A percentile compares a stretch with the other conserved stretches of the same genome.
Conservation (phyloP, 371 early-diverging fungal species). For the Apophysomyces variabilis region DNA sequence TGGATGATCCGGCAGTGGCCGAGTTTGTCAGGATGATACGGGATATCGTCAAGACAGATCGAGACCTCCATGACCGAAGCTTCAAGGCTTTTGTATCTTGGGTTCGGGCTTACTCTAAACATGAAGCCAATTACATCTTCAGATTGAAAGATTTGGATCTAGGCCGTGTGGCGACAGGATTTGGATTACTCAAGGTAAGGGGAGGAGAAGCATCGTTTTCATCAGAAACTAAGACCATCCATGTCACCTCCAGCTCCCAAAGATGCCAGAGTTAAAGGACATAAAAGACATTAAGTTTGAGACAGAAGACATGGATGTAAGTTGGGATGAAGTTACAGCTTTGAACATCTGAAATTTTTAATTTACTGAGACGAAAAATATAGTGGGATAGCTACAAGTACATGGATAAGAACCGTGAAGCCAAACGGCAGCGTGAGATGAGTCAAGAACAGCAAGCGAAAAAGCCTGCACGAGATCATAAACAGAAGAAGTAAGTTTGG, state of each 20-base stretch:
- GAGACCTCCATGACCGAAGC: slow-evolving; percentile 76
- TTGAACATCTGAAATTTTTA: neutral
- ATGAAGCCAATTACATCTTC: slow-evolving; percentile 93
- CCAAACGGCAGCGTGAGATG: slow-evolving; percentile 67
- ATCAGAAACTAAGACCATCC: neutral
- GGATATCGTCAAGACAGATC: slow-evolving; percentile 64
- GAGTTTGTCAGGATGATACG: slow-evolving; percentile 56
- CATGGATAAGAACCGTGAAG: slow-evolving; percentile 77
- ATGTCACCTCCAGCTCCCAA: slow-evolving; percentile 64
- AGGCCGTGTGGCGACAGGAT: slow-evolving; percentile 72
- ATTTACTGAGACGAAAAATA: slow-evolving; percentile 12
- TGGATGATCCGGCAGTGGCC: slow-evolving; percentile 51
- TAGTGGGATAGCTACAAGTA: slow-evolving; percentile 66
- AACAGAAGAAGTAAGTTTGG: slow-evolving; percentile 29
- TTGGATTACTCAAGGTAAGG: slow-evolving; percentile 69
- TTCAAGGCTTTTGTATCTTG: slow-evolving; percentile 91
- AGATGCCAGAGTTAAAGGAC: slow-evolving; percentile 90
- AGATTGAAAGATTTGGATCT: slow-evolving; percentile 84
- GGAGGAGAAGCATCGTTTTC: neutral
- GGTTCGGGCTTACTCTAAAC: slow-evolving; percentile 88
- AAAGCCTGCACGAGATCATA: slow-evolving; percentile 25
- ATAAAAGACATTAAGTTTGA: slow-evolving; percentile 53
- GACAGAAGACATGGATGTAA: slow-evolving; percentile 55
- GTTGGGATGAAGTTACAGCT: slow-evolving; percentile 17
- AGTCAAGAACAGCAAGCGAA: slow-evolving; percentile 39